Conservation (phyloP, 805 yeast species). For the Cyberlindnera americana region DNA sequence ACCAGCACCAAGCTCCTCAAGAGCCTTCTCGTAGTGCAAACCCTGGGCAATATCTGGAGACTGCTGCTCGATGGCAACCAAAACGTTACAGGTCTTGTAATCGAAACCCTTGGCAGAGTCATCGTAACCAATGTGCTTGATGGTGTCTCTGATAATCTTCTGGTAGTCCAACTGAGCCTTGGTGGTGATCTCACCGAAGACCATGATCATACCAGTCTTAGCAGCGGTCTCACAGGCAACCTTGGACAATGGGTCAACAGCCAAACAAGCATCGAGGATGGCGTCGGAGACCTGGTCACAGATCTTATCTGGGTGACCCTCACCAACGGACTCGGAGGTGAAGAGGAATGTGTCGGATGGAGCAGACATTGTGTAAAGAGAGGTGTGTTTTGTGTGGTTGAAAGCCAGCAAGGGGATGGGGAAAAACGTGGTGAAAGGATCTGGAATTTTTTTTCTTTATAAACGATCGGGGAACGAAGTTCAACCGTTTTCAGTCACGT, state of each 20-base stretch:
- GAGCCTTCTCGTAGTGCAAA: slow-evolving; percentile 91
- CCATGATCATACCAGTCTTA: slow-evolving; percentile 99
- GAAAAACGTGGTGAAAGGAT: not conserved
- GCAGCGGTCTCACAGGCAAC: slow-evolving; percentile 99
- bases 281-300: slow-evolving; percentile 99
- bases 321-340: slow-evolving; percentile 90
- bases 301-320: slow-evolving; percentile 92
- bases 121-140: slow-evolving; percentile 98
- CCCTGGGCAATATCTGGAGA: slow-evolving; percentile 99
- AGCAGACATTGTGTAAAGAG: slow-evolving; percentile 22
- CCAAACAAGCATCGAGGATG: slow-evolving; percentile 93
- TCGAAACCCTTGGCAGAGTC: slow-evolving; percentile 95
- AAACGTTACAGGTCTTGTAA: slow-evolving; percentile 98
- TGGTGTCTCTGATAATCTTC: slow-evolving; percentile 95
- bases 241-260: slow-evolving; percentile 94
- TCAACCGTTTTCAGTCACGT: not conserved
- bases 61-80: slow-evolving; percentile 99
- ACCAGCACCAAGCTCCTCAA: slow-evolving; percentile 99
- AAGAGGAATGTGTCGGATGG: slow-evolving; percentile 49
- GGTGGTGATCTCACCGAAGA: slow-evolving; percentile 99
- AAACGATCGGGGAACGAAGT: slow-evolving; percentile 3
- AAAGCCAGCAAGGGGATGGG: not conserved
- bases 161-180: slow-evolving; percentile 94
- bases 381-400: not conserved
- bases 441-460: slow-evolving; percentile 2